Evolutionary conservation across 345 rosid species (phyloP), one percentile per base, ranked within the genome.

Genomic region (Leavenworthia alabamica): DNA sequence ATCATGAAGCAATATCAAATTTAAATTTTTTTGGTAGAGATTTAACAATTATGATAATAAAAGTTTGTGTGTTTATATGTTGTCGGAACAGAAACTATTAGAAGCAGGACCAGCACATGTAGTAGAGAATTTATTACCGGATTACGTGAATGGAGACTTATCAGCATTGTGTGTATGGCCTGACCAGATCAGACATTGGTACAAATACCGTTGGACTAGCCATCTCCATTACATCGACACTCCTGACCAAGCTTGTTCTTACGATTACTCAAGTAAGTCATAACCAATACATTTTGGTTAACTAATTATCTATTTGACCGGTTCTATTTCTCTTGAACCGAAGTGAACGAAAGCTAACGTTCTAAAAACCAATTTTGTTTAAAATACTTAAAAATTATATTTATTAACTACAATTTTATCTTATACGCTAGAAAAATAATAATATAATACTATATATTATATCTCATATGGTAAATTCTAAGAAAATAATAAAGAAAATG

Each of bases 91-190:
- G 98, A 75, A 66, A 12, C 90, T 92, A 15, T 66, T 92, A 50
- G 86, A 81, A 61, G 79, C 90, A 2, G 87, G 82, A 68, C 95
- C 82, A 15, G 89, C 85, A 9, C 81, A 85, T 73, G 80, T 80
- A 0, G 85, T 85, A 15, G 80, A 78, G 45, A 77, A 81, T 33
- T 68, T 92, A 71, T 83, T 92, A 57, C 97, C 97, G 1, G 87
- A 75, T 47, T 89, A 80, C 56, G 93, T 83, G 26, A 78, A 78
- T 16, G 98, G 95, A 47, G 93, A 92, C 63, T 82, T 92, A 56
- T 90, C 97, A 29, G 70, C 85, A 40, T 81, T 92, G 47, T 89
- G 95, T 75, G 78, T 96, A 5, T 92, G 98, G 97, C 56, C 98
- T 12, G 98, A 92, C 75, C 77, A 85, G 63, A 64, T 92, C 52